Percentiles rank a stretch among this genome's conserved stretches.
phyloP scores from a whole-genome alignment of 2,329 filamentous ascomycete genomes.

The Trichoderma semiorbis region DNA sequence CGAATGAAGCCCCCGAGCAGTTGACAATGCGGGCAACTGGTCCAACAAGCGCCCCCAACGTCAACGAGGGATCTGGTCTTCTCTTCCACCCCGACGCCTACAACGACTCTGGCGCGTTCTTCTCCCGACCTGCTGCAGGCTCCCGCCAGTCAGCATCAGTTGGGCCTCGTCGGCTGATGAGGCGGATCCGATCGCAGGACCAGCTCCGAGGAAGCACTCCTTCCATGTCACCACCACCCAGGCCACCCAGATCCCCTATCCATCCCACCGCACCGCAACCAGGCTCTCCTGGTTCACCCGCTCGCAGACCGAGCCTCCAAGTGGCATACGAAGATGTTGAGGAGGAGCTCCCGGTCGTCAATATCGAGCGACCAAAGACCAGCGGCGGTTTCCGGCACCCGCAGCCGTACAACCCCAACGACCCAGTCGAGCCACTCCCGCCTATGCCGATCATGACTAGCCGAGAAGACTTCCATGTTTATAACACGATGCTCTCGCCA shows the following conservation, averaged over 20 bases:
- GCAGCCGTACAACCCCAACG: constrained; percentile 37
- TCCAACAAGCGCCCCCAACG: constrained; percentile 19
- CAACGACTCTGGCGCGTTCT: constrained; percentile 20
- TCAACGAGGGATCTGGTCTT: constrained; percentile 36
- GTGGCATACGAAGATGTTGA: constrained; percentile 42
- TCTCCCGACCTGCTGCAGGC: constrained; percentile 20
- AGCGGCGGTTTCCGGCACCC: constrained; percentile 45
- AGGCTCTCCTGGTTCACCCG: constrained; percentile 45
- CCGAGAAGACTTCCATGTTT: not conserved
- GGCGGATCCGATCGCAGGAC: constrained; percentile 48
- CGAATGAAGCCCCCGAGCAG: not conserved
- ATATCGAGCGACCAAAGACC: constrained; percentile 43
- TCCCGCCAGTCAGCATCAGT: constrained; percentile 17
- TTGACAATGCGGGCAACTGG: constrained; percentile 22
- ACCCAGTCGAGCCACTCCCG: constrained; percentile 22
- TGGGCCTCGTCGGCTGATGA: constrained; percentile 37
- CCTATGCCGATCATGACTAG: constrained; percentile 7
- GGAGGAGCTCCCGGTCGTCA: constrained; percentile 31
- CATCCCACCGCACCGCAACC: constrained; percentile 29
- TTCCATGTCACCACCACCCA: constrained; percentile 43
- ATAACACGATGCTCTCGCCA: not conserved
- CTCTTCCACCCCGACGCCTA: constrained; percentile 43
- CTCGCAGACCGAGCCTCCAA: constrained; percentile 54
- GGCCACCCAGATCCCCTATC: constrained; percentile 43
- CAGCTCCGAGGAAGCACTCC: constrained; percentile 44